Evolutionary conservation across 129 eudicot species (phyloP).

Genomic region (Centella asiatica): DNA sequence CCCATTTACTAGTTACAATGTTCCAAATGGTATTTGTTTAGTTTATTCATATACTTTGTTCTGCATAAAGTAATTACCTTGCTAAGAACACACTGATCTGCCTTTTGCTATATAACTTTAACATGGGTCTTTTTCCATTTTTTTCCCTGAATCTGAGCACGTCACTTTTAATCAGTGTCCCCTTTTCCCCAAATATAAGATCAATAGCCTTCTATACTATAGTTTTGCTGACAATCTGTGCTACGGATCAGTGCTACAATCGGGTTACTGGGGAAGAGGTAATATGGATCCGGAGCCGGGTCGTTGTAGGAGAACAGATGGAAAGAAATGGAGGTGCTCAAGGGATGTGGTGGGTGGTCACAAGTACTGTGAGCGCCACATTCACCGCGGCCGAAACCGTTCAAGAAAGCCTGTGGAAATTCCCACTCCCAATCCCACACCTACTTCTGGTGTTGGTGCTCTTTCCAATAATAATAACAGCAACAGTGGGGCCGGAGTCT

Average conservation of each 20-base stretch:
- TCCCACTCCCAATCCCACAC: conserved; percentile 60
- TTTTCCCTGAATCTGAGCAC: too few relatives aligned
- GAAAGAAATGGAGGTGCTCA: conserved; percentile 94
- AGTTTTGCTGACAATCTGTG: too few relatives aligned
- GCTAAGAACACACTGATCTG: too few relatives aligned
- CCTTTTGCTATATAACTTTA: too few relatives aligned
- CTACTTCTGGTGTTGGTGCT: conserved; percentile 3
- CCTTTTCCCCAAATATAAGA: too few relatives aligned
- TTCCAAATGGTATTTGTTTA: too few relatives aligned
- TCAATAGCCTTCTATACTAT: too few relatives aligned
- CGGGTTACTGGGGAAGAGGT: conserved; percentile 83
- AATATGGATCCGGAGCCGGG: conserved; percentile 96
- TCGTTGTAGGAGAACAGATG: conserved; percentile 86
- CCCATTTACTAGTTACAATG: too few relatives aligned
- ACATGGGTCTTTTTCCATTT: too few relatives aligned
- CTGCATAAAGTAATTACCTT: too few relatives aligned
- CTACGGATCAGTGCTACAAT: conserved; percentile 49
- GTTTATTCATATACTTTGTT: too few relatives aligned
- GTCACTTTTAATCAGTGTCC: too few relatives aligned
- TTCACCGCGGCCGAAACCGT: conserved; percentile 95
- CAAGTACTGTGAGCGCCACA: conserved; percentile 89
- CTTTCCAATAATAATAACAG: conserved; percentile 10
- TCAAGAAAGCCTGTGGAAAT: conserved; percentile 99
- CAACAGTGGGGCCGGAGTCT: conserved; percentile 19
- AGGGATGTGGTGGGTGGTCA: conserved; percentile 66